Percentiles rank a stretch among this genome's conserved stretches.
These are phyloP conservation scores for Apiospora saccharicola DNA, from an alignment of 2,329 filamentous ascomycete genomes.

Conservation along the genomic window DNA sequence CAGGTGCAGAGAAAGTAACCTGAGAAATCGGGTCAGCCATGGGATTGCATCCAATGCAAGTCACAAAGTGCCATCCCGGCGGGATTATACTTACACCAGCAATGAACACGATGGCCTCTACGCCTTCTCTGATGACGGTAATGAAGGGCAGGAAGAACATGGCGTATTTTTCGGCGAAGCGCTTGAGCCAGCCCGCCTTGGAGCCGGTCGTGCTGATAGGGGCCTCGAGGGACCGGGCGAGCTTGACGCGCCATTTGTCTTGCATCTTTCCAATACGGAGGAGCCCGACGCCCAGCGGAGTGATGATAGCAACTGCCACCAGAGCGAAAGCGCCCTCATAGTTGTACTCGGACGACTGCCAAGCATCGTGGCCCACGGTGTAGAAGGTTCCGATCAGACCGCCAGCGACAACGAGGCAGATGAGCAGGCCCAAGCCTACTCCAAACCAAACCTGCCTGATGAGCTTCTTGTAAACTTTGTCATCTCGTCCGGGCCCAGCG, in stretches of 20 bases:
- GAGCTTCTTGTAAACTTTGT: conserved; percentile 70
- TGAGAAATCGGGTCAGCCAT: not conserved
- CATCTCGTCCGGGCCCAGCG: conserved; percentile 67
- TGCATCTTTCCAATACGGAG: conserved; percentile 84
- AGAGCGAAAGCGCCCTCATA: conserved; percentile 85
- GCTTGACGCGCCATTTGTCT: conserved; percentile 87
- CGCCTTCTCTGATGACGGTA: conserved; percentile 84
- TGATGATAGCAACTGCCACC: conserved; percentile 80
- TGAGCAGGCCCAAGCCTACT: conserved; percentile 65
- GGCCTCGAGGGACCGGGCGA: conserved; percentile 71
- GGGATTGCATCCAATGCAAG: too few relatives aligned
- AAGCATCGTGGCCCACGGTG: conserved; percentile 70
- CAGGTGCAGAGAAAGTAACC: conserved; percentile 73
- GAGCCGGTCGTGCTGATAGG: conserved; percentile 53
- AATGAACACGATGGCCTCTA: conserved; percentile 87
- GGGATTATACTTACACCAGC: conserved; percentile 66
- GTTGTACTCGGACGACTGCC: conserved; percentile 73
- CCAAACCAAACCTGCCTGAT: conserved; percentile 77
- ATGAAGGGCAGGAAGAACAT: conserved; percentile 90
- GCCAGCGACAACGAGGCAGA: conserved; percentile 71
- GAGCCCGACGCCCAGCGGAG: conserved; percentile 79
- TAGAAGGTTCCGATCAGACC: conserved; percentile 79
- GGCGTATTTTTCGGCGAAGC: conserved; percentile 77
- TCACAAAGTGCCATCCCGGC: not conserved
- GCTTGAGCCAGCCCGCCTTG: conserved; percentile 59